Base-by-base conservation (phyloP, 1,284 basidiomycete genomes). In the Heterobasidion annosum region DNA sequence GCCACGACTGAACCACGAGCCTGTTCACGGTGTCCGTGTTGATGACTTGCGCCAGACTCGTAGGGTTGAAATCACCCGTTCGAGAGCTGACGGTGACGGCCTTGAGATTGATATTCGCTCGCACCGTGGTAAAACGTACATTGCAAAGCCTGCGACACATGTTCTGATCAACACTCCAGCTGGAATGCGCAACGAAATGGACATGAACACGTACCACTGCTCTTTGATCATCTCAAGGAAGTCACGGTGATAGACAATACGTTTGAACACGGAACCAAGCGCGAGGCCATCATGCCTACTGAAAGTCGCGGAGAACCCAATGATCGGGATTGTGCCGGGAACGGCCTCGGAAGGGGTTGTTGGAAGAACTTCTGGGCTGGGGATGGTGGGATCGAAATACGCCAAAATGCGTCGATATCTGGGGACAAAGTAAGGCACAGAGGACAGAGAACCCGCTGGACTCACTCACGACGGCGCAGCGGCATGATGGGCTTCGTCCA, bases 241-340 rank as follows among this genome's bases (percentile, higher is more conserved):
- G 61, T 94, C 91, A n/a, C 84, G 81, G 66, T 99, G 96, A 64
- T 93, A 99, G 0, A 98, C 96, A 56, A 98, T 96, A 52, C 80
- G 76, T 64, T 98, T 83, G 62, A 96, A 98, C 0, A 96, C 88
- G 1, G 87, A 87, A 2, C 91, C 85, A 7, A 99, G 78, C 0
- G 93, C 91, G 2, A 96, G 74, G 8, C 93, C 91, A 64, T 99
- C 95, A 64, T 96, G 91, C 19, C 96, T 79, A 59, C 84, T 87
- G 70, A 98, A 97, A 0, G 96, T 99, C 0, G 96, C 95, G 42
- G 92, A 94, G 68, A 99, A 98, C 0, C 95, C 96, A 53, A 99
- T 78, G 57, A 98, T 85, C 2, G 95, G 94, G 16, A 95, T 81
- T 19, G 72, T 68, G 57, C 80, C 73, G n/a, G 68, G 60, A 32